phyloP scores from a whole-genome alignment of 495 filamentous ascomycete genomes.

The Daldinia concentrica region DNA sequence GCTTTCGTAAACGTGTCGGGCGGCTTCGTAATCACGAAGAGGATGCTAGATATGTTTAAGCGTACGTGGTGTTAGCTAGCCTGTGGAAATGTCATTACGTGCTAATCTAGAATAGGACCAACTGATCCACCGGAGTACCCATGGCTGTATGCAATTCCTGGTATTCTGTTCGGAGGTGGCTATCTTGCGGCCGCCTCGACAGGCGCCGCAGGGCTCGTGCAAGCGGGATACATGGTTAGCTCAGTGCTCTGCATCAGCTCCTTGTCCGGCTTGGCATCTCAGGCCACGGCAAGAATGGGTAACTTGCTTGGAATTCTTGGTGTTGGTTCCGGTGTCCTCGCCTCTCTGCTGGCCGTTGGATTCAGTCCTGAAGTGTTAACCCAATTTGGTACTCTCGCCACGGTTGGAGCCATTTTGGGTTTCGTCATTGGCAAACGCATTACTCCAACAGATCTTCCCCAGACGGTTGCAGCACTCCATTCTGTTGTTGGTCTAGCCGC shows the following conservation, averaged over 20 bases:
- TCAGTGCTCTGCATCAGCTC: slow-evolving; percentile 80
- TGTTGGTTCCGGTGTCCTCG: slow-evolving; percentile 78
- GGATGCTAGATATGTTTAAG: slow-evolving; percentile 93
- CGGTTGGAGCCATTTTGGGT: slow-evolving; percentile 67
- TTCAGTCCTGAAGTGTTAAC: slow-evolving; percentile 75
- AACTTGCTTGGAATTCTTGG: slow-evolving; percentile 84
- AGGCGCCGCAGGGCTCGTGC: slow-evolving; percentile 80
- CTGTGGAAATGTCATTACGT: neutral
- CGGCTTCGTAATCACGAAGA: slow-evolving; percentile 84
- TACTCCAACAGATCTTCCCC: slow-evolving; percentile 80
- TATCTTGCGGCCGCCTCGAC: slow-evolving; percentile 78
- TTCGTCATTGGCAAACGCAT: slow-evolving; percentile 81
- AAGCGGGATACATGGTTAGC: slow-evolving; percentile 82
- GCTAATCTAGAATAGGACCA: slow-evolving; percentile 57
- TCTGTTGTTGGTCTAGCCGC: slow-evolving; percentile 85
- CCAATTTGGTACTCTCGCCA: slow-evolving; percentile 77
- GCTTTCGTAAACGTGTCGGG: slow-evolving; percentile 85
- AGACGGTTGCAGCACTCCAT: slow-evolving; percentile 82
- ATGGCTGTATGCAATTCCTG: slow-evolving; percentile 82
- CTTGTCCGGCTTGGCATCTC: slow-evolving; percentile 75
- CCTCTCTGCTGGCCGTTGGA: slow-evolving; percentile 79
- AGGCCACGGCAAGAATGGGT: slow-evolving; percentile 78
- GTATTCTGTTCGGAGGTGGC: slow-evolving; percentile 75
- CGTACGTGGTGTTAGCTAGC: slow-evolving; percentile 49
- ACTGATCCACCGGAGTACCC: slow-evolving; percentile 85